Evolutionary conservation across 75 land plant genomes (phyloP).

Genomic region (Azolla pinnata): DNA sequence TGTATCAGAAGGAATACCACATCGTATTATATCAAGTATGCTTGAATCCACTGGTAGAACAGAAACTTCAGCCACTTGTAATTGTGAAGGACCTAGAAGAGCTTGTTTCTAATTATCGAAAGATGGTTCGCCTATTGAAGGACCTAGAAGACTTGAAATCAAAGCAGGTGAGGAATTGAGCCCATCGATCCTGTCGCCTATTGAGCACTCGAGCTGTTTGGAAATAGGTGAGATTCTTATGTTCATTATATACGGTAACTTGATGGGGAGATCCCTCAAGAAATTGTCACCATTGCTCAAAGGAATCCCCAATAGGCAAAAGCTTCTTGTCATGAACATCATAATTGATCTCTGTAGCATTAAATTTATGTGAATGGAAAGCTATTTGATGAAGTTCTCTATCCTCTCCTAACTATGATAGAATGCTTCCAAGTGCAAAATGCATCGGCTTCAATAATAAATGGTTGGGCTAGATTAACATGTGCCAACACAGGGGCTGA

Average conservation of each 20-base stretch:
- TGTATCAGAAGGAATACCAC: not conserved
- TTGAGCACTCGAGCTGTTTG: too few species aligned
- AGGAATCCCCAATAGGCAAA: constrained; percentile 2
- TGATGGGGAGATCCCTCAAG: constrained; percentile 7
- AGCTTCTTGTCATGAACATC: constrained; percentile 5
- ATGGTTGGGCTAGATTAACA: not conserved
- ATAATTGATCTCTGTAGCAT: constrained; percentile 6
- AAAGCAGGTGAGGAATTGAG: too few species aligned
- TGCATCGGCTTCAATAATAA: constrained; percentile 1
- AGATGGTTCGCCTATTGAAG: not conserved
- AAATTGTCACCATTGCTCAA: constrained; percentile 6
- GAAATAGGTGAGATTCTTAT: constrained; percentile 9
- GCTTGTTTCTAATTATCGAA: too few species aligned
- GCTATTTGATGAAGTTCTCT: constrained; percentile 3
- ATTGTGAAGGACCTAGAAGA: too few species aligned
- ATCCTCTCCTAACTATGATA: constrained; percentile 5
- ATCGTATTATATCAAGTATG: not conserved
- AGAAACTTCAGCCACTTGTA: too few species aligned
- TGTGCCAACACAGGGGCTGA: too few species aligned
- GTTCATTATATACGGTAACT: constrained; percentile 3
- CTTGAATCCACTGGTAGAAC: too few species aligned
- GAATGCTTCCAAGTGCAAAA: constrained; percentile 6
- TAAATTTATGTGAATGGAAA: constrained; percentile 7
- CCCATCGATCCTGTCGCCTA: too few species aligned
- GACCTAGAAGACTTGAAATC: too few species aligned